Percentiles rank a stretch among this genome's conserved stretches.
Conservation (phyloP, 495 filamentous ascomycete species). For the Tirmania nivea region DNA sequence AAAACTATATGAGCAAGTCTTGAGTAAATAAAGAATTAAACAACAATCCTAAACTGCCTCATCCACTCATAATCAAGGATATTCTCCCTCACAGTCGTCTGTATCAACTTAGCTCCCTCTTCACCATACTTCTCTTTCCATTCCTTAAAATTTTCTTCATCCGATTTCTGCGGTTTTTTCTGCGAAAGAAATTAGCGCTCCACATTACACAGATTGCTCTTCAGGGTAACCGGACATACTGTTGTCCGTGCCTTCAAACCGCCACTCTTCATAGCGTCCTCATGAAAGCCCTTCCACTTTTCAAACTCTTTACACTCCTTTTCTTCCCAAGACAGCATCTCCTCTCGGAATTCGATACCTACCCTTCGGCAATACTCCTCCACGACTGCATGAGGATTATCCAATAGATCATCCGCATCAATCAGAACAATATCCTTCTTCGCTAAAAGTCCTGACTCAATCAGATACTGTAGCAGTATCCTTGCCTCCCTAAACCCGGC, state of each 20-base stretch:
- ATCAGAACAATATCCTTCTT: conserved; percentile 51
- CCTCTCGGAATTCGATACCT: conserved; percentile 43
- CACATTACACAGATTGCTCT: neutral
- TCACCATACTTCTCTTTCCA: conserved; percentile 70
- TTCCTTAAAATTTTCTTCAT: conserved; percentile 50
- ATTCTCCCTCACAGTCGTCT: conserved; percentile 54
- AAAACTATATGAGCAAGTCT: no score
- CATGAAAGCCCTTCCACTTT: conserved; percentile 94
- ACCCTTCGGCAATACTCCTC: conserved; percentile 57
- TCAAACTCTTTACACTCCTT: conserved; percentile 37
- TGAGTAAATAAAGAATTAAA: conserved; percentile 5
- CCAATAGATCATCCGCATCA: conserved; percentile 84
- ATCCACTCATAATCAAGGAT: conserved; percentile 76
- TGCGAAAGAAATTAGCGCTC: conserved; percentile 12
- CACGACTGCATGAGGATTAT: conserved; percentile 51
- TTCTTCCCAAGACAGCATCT: conserved; percentile 68
- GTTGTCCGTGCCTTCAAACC: conserved; percentile 46
- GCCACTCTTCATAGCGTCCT: conserved; percentile 68
- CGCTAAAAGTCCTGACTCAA: conserved; percentile 36
- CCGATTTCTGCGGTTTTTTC: conserved; percentile 37
- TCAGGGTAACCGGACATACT: conserved; percentile 37
- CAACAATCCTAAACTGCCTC: conserved; percentile 65
- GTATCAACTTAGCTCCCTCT: conserved; percentile 52
- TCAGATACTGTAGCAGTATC: conserved; percentile 63
- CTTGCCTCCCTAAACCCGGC: conserved; percentile 80